Evolutionary conservation across 768 basidiomycete species (phyloP), one percentile per base, ranked within the genome.

Genomic region (Neoboletus brunneissimus): DNA sequence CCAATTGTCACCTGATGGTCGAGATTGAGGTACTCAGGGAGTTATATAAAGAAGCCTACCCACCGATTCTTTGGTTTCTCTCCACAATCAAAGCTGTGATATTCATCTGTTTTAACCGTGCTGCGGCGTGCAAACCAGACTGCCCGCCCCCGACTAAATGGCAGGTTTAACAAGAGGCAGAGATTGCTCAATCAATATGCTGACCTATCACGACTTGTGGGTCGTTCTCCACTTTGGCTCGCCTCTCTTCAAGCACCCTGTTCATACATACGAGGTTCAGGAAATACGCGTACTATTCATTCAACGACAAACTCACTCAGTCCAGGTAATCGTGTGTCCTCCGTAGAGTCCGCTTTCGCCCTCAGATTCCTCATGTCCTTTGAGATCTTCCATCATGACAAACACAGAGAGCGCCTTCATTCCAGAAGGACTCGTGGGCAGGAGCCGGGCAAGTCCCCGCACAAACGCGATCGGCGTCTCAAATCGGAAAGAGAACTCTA

Each of bases 171-270:
- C n/a, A 23, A 40, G 16, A 34, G 18, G 41, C 27, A 40, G 2
- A 41, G 16, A 8, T 23, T 15, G 29, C 5, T 32, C 46, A 15
- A 40, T 10, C 7, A 29, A 31, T 3, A 20, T n/a, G 31, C 53
- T 49, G n/a, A 25, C 53, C 23, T 29, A 54, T 54, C 53, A 54
- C 53, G 5, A 54, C 47, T 25, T 54, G 53, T 54, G 53, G 53
- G 22, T 54, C 47, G 32, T 32, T 54, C 37, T 54, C 53, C 27
- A 48, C 53, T n/a, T 41, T 32, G 16, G 22, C 27, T 41, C 46
- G 53, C 47, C 37, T 54, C 22, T 54, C 31, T 40, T 48, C 53
- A 16, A 54, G 46, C 9, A 49, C 22, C 22, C 53, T 54, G 16
- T 49, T 54, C 16, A 13, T 18, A 9, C 0, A 37, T 35, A 43